Evolutionary conservation across 2,329 filamentous ascomycete species (phyloP).

Genomic region (Ophiocordyceps sinensis): DNA sequence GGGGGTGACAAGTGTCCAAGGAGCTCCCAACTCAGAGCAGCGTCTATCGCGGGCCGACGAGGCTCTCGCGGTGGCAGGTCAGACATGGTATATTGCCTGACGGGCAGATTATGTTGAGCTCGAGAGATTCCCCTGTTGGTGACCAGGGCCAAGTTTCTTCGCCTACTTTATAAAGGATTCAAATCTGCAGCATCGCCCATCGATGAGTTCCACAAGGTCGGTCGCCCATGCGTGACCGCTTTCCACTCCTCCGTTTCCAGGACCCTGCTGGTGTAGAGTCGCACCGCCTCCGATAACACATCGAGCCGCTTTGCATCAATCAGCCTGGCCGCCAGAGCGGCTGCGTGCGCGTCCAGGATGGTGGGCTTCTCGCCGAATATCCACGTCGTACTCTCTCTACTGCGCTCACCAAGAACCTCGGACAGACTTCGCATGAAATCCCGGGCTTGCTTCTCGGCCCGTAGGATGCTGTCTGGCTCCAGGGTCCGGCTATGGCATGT

Average conservation of each 20-base stretch:
- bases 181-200: constrained; percentile 9
- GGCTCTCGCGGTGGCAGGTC: too few species aligned
- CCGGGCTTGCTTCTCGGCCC: constrained; percentile 9
- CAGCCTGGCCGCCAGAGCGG: constrained; percentile 9
- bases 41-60: too few species aligned
- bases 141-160: too few species aligned
- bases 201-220: constrained; percentile 10
- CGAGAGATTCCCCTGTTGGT: too few species aligned
- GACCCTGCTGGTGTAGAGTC: constrained; percentile 8
- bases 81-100: too few species aligned
- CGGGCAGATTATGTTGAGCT: too few species aligned
- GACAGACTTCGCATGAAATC: constrained; percentile 10
- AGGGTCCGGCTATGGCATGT: constrained; percentile 9
- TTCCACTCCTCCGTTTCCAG: constrained; percentile 12
- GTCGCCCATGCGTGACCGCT: constrained; percentile 11
- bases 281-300: constrained; percentile 8
- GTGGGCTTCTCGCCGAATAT: constrained; percentile 14
- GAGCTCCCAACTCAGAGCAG: too few species aligned
- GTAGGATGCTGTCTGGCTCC: constrained; percentile 10
- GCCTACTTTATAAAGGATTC: constrained; percentile 4
- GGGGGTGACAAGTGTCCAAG: too few species aligned
- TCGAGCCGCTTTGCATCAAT: constrained; percentile 11
- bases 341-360: constrained; percentile 14
- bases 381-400: constrained; percentile 7
- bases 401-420: constrained; percentile 4